Evolutionary conservation across 345 rosid genomes (phyloP).

Genomic region (Lumnitzera littorea): DNA sequence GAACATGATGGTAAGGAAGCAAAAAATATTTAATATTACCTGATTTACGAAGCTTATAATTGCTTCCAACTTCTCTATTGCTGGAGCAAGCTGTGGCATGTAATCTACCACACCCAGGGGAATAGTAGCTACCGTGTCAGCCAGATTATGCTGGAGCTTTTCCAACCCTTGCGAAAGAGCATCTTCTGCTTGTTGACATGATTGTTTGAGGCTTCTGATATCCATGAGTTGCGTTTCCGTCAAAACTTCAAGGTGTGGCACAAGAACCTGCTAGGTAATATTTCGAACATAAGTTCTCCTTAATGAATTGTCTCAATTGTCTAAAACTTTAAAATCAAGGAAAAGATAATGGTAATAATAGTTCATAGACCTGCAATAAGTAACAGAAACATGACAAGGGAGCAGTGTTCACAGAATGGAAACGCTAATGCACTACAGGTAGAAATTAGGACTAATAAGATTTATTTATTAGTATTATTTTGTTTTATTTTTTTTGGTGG

Average conservation of each 20-base stretch:
- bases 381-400: too few relatives aligned
- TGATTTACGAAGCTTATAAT: constrained; percentile 36
- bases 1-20: not conserved
- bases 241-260: constrained; percentile 28
- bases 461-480: too few relatives aligned
- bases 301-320: too few relatives aligned
- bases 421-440: too few relatives aligned
- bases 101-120: constrained; percentile 27
- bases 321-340: not conserved
- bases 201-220: constrained; percentile 32
- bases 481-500: too few relatives aligned
- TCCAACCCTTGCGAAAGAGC: constrained; percentile 41
- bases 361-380: not conserved
- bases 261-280: constrained; percentile 20
- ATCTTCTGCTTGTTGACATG: constrained; percentile 40
- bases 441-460: too few relatives aligned
- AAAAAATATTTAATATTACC: constrained; percentile 14
- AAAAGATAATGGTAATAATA: not conserved
- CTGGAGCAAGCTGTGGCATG: constrained; percentile 36
- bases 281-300: too few relatives aligned
- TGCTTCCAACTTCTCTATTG: constrained; percentile 35
- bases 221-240: constrained; percentile 39
- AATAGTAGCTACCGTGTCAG: constrained; percentile 33
- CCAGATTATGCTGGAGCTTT: constrained; percentile 30
- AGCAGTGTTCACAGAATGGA: too few relatives aligned